Evolutionary conservation across 345 rosid species (phyloP).

Genomic region (Aquilaria malaccensis): DNA sequence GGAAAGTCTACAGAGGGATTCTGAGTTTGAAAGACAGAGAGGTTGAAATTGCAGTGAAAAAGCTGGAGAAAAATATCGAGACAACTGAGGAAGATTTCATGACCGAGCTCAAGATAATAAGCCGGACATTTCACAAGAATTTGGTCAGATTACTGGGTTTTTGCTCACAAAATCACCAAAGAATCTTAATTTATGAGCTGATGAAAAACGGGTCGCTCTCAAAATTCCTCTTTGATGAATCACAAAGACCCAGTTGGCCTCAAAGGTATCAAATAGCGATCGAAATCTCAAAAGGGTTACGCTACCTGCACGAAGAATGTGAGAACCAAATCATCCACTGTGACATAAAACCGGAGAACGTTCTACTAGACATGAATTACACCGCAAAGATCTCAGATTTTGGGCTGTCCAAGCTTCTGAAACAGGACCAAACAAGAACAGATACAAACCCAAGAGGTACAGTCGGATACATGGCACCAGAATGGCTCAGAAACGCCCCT

Average conservation of each 20-base stretch:
- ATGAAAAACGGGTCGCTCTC: slow-evolving; percentile 23
- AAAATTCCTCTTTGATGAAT: slow-evolving; percentile 9
- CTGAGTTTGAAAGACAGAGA: slow-evolving; percentile 5
- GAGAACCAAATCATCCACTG: slow-evolving; percentile 24
- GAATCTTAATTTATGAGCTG: slow-evolving; percentile 22
- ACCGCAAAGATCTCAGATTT: slow-evolving; percentile 25
- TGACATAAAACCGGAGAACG: slow-evolving; percentile 31
- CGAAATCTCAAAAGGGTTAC: slow-evolving; percentile 23
- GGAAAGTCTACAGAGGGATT: slow-evolving; percentile 21
- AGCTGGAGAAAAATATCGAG: slow-evolving; percentile 18
- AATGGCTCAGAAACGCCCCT: slow-evolving; percentile 23
- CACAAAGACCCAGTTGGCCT: slow-evolving; percentile 17
- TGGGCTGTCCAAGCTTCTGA: slow-evolving; percentile 26
- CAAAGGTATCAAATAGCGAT: slow-evolving; percentile 20
- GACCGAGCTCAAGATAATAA: slow-evolving; percentile 26
- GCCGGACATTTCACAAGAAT: slow-evolving; percentile 24
- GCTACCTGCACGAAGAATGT: slow-evolving; percentile 25
- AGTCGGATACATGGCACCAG: slow-evolving; percentile 27
- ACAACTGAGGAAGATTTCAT: slow-evolving; percentile 18
- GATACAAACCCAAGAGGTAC: slow-evolving; percentile 26
- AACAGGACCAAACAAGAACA: slow-evolving; percentile 26
- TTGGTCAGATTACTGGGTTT: slow-evolving; percentile 25
- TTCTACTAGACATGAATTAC: slow-evolving; percentile 21
- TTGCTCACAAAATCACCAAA: slow-evolving; percentile 17
- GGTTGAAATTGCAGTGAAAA: slow-evolving; percentile 23